Evolutionary conservation across 306 rosid species (phyloP), one percentile per base, ranked within the genome.

Genomic region (Cotoneaster glaucophyllus): DNA sequence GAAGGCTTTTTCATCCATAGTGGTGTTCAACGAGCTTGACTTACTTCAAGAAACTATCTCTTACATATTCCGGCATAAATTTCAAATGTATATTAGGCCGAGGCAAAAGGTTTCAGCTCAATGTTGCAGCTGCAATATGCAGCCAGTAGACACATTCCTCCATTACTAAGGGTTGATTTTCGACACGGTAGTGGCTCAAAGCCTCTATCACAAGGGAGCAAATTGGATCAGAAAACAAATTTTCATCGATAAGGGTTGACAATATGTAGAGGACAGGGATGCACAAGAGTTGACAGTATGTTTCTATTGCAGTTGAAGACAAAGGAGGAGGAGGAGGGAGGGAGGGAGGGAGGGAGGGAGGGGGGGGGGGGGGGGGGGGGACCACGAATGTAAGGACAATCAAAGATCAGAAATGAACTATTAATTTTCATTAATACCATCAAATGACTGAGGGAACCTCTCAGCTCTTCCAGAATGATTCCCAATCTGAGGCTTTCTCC

Each of bases 401-500:
- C 52, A 1, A 28, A 12, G 64, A 62, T 37, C 58, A 70, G 76
- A 75, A 57, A 58, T 61, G 69, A 71, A 41, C 28, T 74, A 57
- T n/a, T 9, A 54, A 54, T 18, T 7, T 7, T 7, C 67, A 43
- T 75, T 34, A 64, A 73, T 91, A 93, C 96, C 94, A 73, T 86
- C 70, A 78, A 75, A 91, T 78, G 97, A 82, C 71, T 84, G 97
- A 78, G 88, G 85, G 81, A 88, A 79, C 84, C 90, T 88, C 78
- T 80, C 86, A 4, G 86, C 65, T 77, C 88, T 91, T 74, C 86
- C 85, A 34, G 93, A 77, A 77, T 80, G 84, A 57, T 72, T 69
- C 25, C 86, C 87, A 6, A 83, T 75, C 83, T 89, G 98, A 69
- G 97, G 96, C 86, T 91, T 93, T 82, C 97, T 87, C 58, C 97